Evolutionary conservation across 2,329 filamentous ascomycete species (phyloP).

Genomic region (Penicillium oxalicum): DNA sequence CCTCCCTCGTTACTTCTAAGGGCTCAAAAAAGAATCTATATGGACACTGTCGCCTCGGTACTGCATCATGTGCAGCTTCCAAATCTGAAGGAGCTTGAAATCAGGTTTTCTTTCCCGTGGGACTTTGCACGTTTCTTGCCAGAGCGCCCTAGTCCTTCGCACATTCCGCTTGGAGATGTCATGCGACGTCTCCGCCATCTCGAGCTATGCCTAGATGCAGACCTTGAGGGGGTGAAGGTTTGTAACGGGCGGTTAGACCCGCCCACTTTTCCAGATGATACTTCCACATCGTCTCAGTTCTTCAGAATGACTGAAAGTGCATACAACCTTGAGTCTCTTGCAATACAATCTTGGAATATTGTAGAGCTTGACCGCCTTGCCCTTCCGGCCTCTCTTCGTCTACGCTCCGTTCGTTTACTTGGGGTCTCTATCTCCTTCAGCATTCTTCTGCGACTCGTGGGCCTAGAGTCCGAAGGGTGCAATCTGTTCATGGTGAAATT

Average conservation of each 20-base stretch:
- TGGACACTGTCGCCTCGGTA: neutral
- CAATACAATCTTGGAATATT: neutral
- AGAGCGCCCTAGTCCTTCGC: neutral
- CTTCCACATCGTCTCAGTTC: neutral
- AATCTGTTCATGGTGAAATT: too few species aligned
- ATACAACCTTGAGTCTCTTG: neutral
- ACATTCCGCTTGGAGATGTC: neutral
- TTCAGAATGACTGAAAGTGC: neutral
- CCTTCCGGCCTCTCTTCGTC: neutral
- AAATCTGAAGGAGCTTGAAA: neutral
- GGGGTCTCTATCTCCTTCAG: neutral
- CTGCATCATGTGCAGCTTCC: neutral
- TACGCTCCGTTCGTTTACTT: neutral
- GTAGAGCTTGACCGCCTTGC: neutral
- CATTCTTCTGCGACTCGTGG: neutral
- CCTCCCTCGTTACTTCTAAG: neutral
- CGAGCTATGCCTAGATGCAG: neutral
- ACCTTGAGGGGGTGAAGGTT: neutral
- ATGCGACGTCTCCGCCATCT: neutral
- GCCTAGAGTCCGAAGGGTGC: too few species aligned
- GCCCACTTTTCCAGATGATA: neutral
- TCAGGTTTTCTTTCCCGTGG: neutral
- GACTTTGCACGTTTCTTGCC: neutral
- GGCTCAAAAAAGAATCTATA: neutral
- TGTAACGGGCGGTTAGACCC: neutral